A percentile compares a stretch with the other conserved stretches of the same genome.
Evolutionary conservation across 306 rosid genomes (phyloP).

Genomic region (Dryas alaskensis): DNA sequence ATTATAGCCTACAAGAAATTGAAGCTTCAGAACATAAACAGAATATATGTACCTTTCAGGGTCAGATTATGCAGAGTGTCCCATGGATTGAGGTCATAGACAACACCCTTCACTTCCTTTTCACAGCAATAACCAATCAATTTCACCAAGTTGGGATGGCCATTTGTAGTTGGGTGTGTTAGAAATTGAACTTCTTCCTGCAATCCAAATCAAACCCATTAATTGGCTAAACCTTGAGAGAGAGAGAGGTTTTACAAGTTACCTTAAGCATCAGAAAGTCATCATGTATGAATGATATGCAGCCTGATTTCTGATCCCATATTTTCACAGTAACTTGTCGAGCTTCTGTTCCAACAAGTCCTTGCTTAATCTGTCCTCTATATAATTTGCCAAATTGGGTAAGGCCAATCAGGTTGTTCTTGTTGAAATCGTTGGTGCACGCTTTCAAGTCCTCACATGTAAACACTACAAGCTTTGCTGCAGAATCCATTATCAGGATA

Average conservation of each 20-base stretch:
- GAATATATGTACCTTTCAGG: conserved; percentile 39
- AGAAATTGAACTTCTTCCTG: conserved; percentile 57
- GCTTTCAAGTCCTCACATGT: conserved; percentile 41
- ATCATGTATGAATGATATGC: conserved; percentile 20
- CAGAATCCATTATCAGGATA: conserved; percentile 29
- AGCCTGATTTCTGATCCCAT: conserved; percentile 41
- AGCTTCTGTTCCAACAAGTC: conserved; percentile 12
- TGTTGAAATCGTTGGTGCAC: conserved; percentile 44
- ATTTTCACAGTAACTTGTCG: conserved; percentile 44
- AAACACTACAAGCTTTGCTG: conserved; percentile 30
- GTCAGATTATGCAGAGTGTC: conserved; percentile 46
- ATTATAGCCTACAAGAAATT: not conserved
- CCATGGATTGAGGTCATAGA: conserved; percentile 55
- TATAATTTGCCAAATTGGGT: conserved; percentile 51
- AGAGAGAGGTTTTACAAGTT: conserved; percentile 16
- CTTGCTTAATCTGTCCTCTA: conserved; percentile 40
- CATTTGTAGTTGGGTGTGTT: conserved; percentile 36
- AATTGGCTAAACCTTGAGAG: not conserved
- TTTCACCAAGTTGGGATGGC: conserved; percentile 41
- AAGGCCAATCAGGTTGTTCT: conserved; percentile 41
- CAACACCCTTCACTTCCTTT: conserved; percentile 46
- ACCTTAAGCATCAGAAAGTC: conserved; percentile 40
- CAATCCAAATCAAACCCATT: conserved; percentile 13
- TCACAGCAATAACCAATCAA: conserved; percentile 61
- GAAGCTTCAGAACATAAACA: not conserved